These are phyloP conservation scores for Zymoseptoria ardabiliae DNA, from an alignment of 2,329 filamentous ascomycete species.

Conservation along the genomic window DNA sequence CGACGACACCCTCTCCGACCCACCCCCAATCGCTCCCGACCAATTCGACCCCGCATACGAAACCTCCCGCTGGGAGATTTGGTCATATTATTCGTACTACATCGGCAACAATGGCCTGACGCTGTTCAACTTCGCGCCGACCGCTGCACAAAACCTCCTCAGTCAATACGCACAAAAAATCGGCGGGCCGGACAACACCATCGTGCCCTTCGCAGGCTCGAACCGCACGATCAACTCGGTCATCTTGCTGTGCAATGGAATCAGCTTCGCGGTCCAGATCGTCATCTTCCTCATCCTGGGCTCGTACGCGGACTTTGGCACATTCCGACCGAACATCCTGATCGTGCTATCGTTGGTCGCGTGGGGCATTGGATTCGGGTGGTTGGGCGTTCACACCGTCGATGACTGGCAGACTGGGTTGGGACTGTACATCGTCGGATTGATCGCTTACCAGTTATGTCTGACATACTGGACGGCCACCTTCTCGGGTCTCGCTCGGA, in stretches of 20 bases:
- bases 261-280: conserved; percentile 61
- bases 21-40: conserved; percentile 43
- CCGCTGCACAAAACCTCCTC: conserved; percentile 58
- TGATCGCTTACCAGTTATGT: conserved; percentile 60
- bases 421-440: conserved; percentile 58
- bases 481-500: conserved; percentile 51
- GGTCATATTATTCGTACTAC: conserved; percentile 47
- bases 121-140: conserved; percentile 58
- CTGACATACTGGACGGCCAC: conserved; percentile 64
- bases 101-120: conserved; percentile 59
- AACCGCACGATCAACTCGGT: conserved; percentile 57
- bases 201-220: conserved; percentile 50
- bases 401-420: conserved; percentile 54
- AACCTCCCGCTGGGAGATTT: conserved; percentile 49
- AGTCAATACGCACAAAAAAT: conserved; percentile 49
- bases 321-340: conserved; percentile 56
- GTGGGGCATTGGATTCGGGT: conserved; percentile 58
- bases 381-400: conserved; percentile 56
- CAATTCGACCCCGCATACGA: conserved; percentile 48
- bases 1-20: conserved; percentile 26
- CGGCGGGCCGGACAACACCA: conserved; percentile 36
- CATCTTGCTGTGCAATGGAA: conserved; percentile 58
- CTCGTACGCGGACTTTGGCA: conserved; percentile 56
- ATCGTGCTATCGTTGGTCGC: conserved; percentile 54
- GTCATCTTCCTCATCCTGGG: conserved; percentile 49